Conservation (phyloP, 305 asterid species). For the Fraxinus dipetala region DNA sequence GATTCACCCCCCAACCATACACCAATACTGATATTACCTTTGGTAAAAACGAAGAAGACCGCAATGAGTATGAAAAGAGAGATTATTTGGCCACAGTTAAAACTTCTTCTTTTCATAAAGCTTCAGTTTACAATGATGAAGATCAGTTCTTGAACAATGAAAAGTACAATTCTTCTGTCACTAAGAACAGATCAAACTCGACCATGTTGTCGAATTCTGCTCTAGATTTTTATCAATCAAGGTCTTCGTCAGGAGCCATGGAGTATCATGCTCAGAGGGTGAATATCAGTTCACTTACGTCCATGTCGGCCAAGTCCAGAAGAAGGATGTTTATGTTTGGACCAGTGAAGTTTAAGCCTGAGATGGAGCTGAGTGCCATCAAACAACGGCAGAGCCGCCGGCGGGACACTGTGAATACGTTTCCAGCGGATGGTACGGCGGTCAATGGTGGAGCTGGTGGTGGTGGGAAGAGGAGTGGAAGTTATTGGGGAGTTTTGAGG, state of each 20-base stretch:
- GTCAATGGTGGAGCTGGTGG: conserved; percentile 16
- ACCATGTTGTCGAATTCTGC: background rate
- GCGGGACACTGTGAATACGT: background rate
- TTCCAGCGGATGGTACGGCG: conserved; percentile 3
- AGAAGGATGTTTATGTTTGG: conserved; percentile 72
- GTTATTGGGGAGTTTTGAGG: conserved; percentile 31
- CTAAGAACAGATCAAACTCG: conserved; percentile 4
- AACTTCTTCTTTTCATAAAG: conserved; percentile 28
- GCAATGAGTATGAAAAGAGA: conserved; percentile 34
- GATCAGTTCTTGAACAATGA: background rate
- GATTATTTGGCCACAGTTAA: conserved; percentile 24
- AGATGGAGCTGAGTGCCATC: conserved; percentile 67
- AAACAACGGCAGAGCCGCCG: conserved; percentile 48
- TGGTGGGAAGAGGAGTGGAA: conserved; percentile 6
- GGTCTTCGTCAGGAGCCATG: conserved; percentile 4
- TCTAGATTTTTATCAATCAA: conserved; percentile 1
- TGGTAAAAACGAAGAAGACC: conserved; percentile 25
- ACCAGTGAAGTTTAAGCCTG: conserved; percentile 67
- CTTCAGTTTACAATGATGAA: background rate
- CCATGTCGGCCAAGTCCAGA: conserved; percentile 61
- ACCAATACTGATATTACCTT: conserved; percentile 23
- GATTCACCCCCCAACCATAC: background rate
- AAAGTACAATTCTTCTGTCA: background rate
- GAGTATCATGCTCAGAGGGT: conserved; percentile 38
- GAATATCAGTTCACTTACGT: conserved; percentile 54